Evolutionary conservation across 495 filamentous ascomycete species (phyloP).

Genomic region (Neurospora sp.): DNA sequence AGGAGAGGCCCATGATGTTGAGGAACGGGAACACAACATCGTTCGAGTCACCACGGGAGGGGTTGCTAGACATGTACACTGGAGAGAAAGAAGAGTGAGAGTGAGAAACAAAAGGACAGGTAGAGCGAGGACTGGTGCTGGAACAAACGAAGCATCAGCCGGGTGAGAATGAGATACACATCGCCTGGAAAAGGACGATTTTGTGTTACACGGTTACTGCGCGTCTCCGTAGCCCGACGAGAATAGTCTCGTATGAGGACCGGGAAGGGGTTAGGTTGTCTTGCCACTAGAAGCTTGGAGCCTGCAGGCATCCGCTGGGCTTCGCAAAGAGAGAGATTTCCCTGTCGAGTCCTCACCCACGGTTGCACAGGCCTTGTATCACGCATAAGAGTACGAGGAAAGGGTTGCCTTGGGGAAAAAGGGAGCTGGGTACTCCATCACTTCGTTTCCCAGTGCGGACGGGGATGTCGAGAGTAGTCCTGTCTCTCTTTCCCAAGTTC

Average conservation of each 20-base stretch:
- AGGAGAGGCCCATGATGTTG: conserved; percentile 2
- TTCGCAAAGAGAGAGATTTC: conserved; percentile 8
- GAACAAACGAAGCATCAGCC: neutral
- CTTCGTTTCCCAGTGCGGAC: neutral
- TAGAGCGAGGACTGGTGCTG: neutral
- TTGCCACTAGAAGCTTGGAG: conserved; percentile 11
- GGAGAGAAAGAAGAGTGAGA: neutral
- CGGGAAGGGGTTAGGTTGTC: conserved; percentile 8
- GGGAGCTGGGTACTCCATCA: neutral
- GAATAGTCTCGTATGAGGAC: conserved; percentile 25
- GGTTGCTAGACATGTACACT: neutral
- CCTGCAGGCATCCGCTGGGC: conserved; percentile 12
- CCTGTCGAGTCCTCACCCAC: conserved; percentile 2
- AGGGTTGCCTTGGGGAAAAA: neutral
- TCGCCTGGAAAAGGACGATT: neutral
- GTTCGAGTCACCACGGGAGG: neutral
- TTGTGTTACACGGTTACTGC: conserved; percentile 19
- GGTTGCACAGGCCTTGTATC: neutral
- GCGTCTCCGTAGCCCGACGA: conserved; percentile 23
- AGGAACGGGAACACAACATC: conserved; percentile 15
- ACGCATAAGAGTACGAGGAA: neutral
- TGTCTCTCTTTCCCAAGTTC: neutral
- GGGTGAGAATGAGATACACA: conserved; percentile 1
- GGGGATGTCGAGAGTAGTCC: neutral
- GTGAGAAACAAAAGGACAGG: neutral